phyloP scores from a whole-genome alignment of 2,329 filamentous ascomycete species.

The Leptographium procerum region DNA sequence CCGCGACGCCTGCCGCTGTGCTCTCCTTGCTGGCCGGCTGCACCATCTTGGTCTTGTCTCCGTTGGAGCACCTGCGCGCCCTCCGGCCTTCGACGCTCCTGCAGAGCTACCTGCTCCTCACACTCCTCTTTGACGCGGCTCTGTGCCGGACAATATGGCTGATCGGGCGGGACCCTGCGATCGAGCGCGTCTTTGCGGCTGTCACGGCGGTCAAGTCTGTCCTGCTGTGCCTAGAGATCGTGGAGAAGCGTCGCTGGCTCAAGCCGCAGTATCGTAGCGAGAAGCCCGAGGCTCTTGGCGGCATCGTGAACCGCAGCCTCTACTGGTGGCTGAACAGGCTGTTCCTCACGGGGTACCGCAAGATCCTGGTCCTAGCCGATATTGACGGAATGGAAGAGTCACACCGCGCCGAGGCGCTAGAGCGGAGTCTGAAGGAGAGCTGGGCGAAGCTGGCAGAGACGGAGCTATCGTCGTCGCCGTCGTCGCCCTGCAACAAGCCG shows the following conservation, averaged over 20 bases:
- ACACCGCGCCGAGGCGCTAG: background rate
- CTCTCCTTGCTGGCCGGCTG: conserved; percentile 22
- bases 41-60: conserved; percentile 20
- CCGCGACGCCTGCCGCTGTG: conserved; percentile 21
- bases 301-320: conserved; percentile 25
- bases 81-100: conserved; percentile 21
- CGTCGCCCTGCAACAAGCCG: background rate
- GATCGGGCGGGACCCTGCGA: conserved; percentile 13
- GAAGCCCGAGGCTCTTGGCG: conserved; percentile 27
- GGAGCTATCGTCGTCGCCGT: background rate
- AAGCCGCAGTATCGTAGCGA: conserved; percentile 16
- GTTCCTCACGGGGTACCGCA: background rate
- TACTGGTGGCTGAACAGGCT: conserved; percentile 28
- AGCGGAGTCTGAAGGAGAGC: background rate
- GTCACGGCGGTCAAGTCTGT: conserved; percentile 24
- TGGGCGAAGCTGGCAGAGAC: background rate
- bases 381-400: background rate
- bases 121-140: conserved; percentile 22
- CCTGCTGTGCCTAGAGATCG: conserved; percentile 25
- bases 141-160: conserved; percentile 25
- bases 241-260: conserved; percentile 24
- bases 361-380: background rate
- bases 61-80: conserved; percentile 21
- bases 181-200: conserved; percentile 23
- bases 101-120: conserved; percentile 22